phyloP scores from a whole-genome alignment of 768 basidiomycete genomes.

The Cyclocybe cylindracea region DNA sequence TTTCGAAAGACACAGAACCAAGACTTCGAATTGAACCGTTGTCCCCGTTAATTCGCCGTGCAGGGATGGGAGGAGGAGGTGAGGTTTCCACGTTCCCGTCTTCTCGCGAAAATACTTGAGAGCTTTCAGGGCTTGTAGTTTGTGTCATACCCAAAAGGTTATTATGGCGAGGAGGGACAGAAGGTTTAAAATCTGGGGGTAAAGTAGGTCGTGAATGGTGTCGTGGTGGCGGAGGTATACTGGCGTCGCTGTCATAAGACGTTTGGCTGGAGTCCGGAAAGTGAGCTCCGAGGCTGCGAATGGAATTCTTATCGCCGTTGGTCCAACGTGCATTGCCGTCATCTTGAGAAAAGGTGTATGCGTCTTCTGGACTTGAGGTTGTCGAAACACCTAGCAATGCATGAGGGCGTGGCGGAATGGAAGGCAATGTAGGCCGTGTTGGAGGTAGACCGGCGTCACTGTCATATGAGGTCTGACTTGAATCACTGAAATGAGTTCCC shows the following conservation, averaged over 20 bases:
- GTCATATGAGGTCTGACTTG: too few species aligned
- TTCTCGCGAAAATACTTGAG: too few species aligned
- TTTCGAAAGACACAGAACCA: conserved; percentile 8
- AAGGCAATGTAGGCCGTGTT: background rate
- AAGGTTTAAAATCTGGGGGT: conserved; percentile 6
- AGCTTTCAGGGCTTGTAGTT: too few species aligned
- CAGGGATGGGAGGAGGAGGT: conserved; percentile 31
- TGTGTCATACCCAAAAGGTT: too few species aligned
- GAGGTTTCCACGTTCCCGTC: conserved; percentile 11
- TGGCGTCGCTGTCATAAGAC: conserved; percentile 27
- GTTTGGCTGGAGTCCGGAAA: conserved; percentile 38
- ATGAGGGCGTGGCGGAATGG: conserved; percentile 4
- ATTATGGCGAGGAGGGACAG: too few species aligned
- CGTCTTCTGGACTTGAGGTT: conserved; percentile 7
- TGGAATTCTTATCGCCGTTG: conserved; percentile 7
- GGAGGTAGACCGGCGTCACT: too few species aligned
- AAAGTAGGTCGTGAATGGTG: background rate
- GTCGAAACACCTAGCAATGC: conserved; percentile 5
- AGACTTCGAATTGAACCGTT: background rate
- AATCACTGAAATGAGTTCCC: background rate
- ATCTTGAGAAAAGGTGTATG: conserved; percentile 18
- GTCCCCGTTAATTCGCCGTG: background rate
- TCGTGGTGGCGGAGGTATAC: conserved; percentile 5
- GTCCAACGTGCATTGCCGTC: conserved; percentile 3
- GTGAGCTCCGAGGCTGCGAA: conserved; percentile 19